A percentile compares a stretch with the other conserved stretches of the same genome.
Evolutionary conservation across 768 basidiomycete genomes (phyloP).

Genomic region (Pulveroboletus sp.): DNA sequence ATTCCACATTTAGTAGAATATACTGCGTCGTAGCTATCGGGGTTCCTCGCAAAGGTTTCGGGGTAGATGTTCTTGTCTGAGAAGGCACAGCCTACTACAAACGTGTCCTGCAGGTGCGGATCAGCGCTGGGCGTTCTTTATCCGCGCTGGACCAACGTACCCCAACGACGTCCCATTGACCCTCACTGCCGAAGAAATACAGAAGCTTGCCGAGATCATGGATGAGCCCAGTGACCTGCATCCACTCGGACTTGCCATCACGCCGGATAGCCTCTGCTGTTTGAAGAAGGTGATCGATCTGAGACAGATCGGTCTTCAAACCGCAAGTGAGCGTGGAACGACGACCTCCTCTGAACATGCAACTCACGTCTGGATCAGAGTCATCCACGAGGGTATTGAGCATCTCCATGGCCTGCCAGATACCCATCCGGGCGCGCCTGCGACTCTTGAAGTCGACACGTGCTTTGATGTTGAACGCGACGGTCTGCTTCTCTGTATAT

Average conservation of each 20-base stretch:
- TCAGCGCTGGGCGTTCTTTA: neutral
- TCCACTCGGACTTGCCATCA: constrained; percentile 88
- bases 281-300: constrained; percentile 88
- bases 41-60: constrained; percentile 70
- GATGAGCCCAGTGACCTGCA: constrained; percentile 83
- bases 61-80: constrained; percentile 81
- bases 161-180: constrained; percentile 95
- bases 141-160: constrained; percentile 36
- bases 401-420: constrained; percentile 86
- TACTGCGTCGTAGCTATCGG: constrained; percentile 57
- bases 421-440: constrained; percentile 68
- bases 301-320: constrained; percentile 63
- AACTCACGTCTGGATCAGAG: constrained; percentile 77
- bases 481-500: constrained; percentile 73
- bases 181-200: constrained; percentile 77
- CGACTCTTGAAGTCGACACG: constrained; percentile 69
- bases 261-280: constrained; percentile 86
- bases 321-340: constrained; percentile 6
- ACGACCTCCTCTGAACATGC: neutral
- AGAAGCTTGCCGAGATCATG: constrained; percentile 90
- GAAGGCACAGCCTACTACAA: constrained; percentile 82
- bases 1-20: constrained; percentile 73
- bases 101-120: constrained; percentile 48
- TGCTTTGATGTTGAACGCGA: constrained; percentile 76
- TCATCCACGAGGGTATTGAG: constrained; percentile 86